Conservation (phyloP, 116 monocot genomes). For the Trichopus zeylanicus region DNA sequence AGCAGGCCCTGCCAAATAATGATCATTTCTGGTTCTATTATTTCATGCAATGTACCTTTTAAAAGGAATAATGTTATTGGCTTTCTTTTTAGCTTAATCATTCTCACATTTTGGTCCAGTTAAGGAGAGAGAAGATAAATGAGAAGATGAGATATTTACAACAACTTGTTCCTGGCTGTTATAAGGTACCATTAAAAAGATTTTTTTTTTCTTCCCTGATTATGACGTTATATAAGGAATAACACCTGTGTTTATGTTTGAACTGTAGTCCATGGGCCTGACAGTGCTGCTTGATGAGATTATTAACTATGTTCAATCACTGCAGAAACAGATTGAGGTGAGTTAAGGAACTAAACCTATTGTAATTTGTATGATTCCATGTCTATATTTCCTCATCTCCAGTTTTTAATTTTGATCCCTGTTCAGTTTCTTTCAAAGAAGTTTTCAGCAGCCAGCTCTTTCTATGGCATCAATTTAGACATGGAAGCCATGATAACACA, state of each 20-base stretch:
- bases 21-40: slow-evolving; percentile 1
- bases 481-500: slow-evolving; percentile 10
- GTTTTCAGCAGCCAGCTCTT: slow-evolving; percentile 40
- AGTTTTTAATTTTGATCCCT: slow-evolving; percentile 7
- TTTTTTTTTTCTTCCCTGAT: neutral
- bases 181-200: slow-evolving; percentile 42
- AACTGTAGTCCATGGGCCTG: slow-evolving; percentile 55
- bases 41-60: neutral
- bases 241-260: neutral
- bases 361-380: slow-evolving; percentile 8
- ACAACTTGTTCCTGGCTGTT: slow-evolving; percentile 59
- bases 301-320: slow-evolving; percentile 60
- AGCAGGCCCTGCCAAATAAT: too few relatives aligned
- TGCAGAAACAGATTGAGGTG: slow-evolving; percentile 80
- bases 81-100: too few relatives aligned
- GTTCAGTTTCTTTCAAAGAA: slow-evolving; percentile 72
- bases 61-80: too few relatives aligned
- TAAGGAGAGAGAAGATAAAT: slow-evolving; percentile 63
- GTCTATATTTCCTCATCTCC: slow-evolving; percentile 7
- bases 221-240: neutral
- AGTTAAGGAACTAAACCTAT: neutral
- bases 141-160: slow-evolving; percentile 54
- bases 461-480: slow-evolving; percentile 32
- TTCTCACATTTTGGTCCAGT: slow-evolving; percentile 13
- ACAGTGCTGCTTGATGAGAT: slow-evolving; percentile 68